phyloP scores from a whole-genome alignment of 2,329 filamentous ascomycete species.

The Plenodomus biglobosus region DNA sequence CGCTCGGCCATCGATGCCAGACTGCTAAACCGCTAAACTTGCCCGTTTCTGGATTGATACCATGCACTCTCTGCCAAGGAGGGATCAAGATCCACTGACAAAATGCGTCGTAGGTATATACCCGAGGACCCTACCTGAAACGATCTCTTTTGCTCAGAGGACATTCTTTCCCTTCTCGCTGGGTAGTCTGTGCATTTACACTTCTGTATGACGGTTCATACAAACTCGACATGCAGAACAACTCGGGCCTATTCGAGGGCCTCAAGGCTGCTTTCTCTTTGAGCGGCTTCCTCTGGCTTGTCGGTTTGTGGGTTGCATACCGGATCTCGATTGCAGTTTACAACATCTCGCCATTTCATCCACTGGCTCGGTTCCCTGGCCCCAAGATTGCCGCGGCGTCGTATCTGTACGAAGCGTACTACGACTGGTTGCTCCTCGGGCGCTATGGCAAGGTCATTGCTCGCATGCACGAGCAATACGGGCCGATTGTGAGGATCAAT shows the following conservation, averaged over 20 bases:
- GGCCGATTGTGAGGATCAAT: conserved; percentile 32
- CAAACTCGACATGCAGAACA: conserved; percentile 17
- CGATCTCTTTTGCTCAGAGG: too few species aligned
- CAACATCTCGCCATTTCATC: conserved; percentile 29
- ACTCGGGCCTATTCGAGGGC: conserved; percentile 13
- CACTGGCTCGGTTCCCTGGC: conserved; percentile 29
- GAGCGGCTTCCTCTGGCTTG: conserved; percentile 16
- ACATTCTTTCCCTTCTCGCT: neutral
- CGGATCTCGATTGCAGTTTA: conserved; percentile 21
- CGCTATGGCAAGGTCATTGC: conserved; percentile 40
- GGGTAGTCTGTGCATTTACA: neutral
- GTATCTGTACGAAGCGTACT: conserved; percentile 34
- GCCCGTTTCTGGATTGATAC: conserved; percentile 1
- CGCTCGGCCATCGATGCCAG: neutral
- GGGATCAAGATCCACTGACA: conserved; percentile 7
- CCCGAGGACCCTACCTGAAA: conserved; percentile 11
- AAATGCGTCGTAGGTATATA: conserved; percentile 12
- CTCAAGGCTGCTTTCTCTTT: conserved; percentile 15
- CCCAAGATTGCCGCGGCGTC: conserved; percentile 34
- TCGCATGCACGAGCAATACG: conserved; percentile 39
- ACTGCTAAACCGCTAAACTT: neutral
- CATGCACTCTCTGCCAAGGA: conserved; percentile 2
- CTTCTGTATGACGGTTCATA: neutral
- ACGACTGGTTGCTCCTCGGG: conserved; percentile 31
- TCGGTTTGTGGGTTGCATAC: conserved; percentile 21